Evolutionary conservation across 495 filamentous ascomycete species (phyloP), one percentile per base, ranked within the genome.

Genomic region (Apodospora peruviana): DNA sequence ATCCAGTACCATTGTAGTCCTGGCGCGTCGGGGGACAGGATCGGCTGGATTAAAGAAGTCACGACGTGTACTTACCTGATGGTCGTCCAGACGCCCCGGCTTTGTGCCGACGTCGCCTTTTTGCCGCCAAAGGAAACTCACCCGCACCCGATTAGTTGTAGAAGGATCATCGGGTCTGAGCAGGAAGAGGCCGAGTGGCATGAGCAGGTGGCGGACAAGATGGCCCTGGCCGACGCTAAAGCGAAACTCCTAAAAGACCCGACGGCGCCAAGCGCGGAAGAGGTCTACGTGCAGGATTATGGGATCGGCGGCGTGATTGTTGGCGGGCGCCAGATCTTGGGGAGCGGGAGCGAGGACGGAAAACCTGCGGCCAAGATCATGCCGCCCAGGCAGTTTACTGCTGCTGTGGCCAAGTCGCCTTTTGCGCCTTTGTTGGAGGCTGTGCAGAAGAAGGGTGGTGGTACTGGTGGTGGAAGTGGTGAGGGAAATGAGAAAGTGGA

Each of bases 41-140:
- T 97, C 53, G 86, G 84, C 39, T 90, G 87, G 79, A 94, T 98
- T 70, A 98, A 98, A 60, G 93, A 98, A 62, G 77, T 95, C 4
- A 85, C 84, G 8, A 96, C 90, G 8, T 98, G 93, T 69, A 84
- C 88, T 19, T 98, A 98, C 55, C 70, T 96, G 36, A 95, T 98
- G 89, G 81, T 95, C 1, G 82, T 98, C 43, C 86, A 96, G 61
- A 98, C 93, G 0, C 89, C 93, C 2, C 81, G 91, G 1, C 81
- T 98, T 38, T 98, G 93, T 66, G 84, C 87, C 60, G 93, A 98
- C 53, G 82, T 90, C 19, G 91, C 91, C 5, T 98, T 98, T 67
- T 74, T 88, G 34, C 90, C 91, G 8, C 88, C 90, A 1, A 85
- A 90, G 48, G 82, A 88, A 44, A 86, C 85, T 50, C 82, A 83